Base-by-base conservation (phyloP, 2,329 filamentous ascomycete genomes). In the Fusarium albidum region DNA sequence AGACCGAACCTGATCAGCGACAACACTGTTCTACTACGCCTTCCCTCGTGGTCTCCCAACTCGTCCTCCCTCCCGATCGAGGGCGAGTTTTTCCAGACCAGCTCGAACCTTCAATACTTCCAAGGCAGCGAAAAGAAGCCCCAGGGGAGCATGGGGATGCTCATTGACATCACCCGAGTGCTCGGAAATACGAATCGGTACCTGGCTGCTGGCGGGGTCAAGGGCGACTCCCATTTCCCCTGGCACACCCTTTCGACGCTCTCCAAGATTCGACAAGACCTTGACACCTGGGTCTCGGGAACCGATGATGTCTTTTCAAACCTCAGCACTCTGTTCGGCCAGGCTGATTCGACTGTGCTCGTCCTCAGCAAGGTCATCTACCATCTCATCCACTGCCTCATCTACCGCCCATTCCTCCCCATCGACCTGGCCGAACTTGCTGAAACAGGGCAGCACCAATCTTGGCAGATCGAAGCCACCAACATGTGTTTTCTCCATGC, bases 401-500 rank as follows among this genome's bases (percentile, higher is more conserved):
- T 96, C 35, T 96, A 96, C 68, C 85, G 92, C 13, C 91, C 91
- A 0, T 96, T 96, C 71, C 78, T 96, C 6, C 92, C 92, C 1
- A 89, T 96, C 57, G 90, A 96, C 70, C 79, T 96, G 4, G 84
- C 88, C 18, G 92, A 96, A 70, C 82, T 96, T 7, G 85, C 90
- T 11, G 89, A 90, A 12, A 88, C 84, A 1, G 90, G 90, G 2
- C 91, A 96, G 66, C 90, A 96, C 63, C 91, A 96, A 69, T 93
- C 90, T 25, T 96, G 92, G 92, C 92, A 96, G 69, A 94, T 96
- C 40, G 91, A 96, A 69, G 91, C 92, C 0, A 96, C 91, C 0
- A 94, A 95, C 66, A 82, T 94, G 69, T 96, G 92, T 72, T 95
- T 86, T 69, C 77, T 93, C 14, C 92, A 96, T 62, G 91, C 92